A percentile compares a stretch with the other conserved stretches of the same genome.
Evolutionary conservation across 202 grass and related monocot genomes (phyloP).

Genomic region (Brachypodium distachyon): DNA sequence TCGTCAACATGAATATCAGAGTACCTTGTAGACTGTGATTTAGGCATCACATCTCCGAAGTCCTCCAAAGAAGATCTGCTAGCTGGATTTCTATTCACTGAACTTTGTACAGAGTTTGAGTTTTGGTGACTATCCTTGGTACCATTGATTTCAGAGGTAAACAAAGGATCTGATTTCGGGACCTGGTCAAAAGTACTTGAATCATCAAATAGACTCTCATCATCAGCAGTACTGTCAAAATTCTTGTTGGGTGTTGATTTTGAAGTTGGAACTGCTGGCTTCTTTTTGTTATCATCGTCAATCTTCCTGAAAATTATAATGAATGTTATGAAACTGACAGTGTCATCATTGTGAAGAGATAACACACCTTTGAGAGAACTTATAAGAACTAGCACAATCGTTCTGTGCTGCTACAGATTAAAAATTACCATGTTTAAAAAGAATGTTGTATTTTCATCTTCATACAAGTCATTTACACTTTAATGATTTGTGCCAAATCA

Average conservation of each 20-base stretch:
- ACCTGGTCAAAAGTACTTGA: slow-evolving; percentile 36
- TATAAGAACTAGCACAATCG: slow-evolving; percentile 10
- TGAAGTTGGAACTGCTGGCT: slow-evolving; percentile 27
- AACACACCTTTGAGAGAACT: not conserved
- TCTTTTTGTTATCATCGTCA: slow-evolving; percentile 30
- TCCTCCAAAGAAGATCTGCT: slow-evolving; percentile 39
- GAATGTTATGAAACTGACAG: slow-evolving; percentile 3
- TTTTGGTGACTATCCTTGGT: slow-evolving; percentile 31
- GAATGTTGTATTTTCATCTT: too few relatives aligned
- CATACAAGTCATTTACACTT: too few relatives aligned
- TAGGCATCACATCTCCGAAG: slow-evolving; percentile 32
- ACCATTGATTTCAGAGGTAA: slow-evolving; percentile 43
- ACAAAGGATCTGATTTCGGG: slow-evolving; percentile 44
- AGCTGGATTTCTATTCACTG: slow-evolving; percentile 32
- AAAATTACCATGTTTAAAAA: too few relatives aligned
- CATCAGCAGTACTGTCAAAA: slow-evolving; percentile 31
- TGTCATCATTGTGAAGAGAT: not conserved
- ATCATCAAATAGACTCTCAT: slow-evolving; percentile 39
- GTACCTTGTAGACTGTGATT: slow-evolving; percentile 42
- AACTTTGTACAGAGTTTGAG: slow-evolving; percentile 42
- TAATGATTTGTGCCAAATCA: too few relatives aligned
- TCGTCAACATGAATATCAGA: slow-evolving; percentile 37
- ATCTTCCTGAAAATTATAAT: slow-evolving; percentile 52
- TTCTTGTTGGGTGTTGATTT: slow-evolving; percentile 35
- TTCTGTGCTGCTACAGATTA: too few relatives aligned